Evolutionary conservation across 805 yeast genomes (phyloP).

Genomic region (Barnettozyma salicaria): DNA sequence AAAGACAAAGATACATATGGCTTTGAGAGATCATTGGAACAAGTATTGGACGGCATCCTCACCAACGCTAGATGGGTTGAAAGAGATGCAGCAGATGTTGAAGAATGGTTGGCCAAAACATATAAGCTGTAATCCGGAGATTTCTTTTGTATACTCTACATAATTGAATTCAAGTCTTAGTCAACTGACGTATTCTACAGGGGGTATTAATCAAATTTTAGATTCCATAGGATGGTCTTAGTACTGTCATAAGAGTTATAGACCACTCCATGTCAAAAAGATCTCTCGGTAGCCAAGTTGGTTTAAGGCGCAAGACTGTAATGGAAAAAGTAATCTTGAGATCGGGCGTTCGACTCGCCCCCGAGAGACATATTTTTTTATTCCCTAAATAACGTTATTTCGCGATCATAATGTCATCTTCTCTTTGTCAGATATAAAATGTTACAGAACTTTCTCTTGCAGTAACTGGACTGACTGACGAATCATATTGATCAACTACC

Average conservation of each 20-base stretch:
- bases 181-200: too few relatives aligned
- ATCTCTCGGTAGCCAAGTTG: slow-evolving; percentile 22
- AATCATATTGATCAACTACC: too few relatives aligned
- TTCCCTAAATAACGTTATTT: not conserved
- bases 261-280: not conserved
- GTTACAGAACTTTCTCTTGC: too few relatives aligned
- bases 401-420: too few relatives aligned
- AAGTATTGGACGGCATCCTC: slow-evolving; percentile 51
- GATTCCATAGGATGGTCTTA: too few relatives aligned
- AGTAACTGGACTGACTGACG: too few relatives aligned
- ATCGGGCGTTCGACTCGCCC: slow-evolving; percentile 23
- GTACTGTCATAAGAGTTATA: too few relatives aligned
- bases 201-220: too few relatives aligned
- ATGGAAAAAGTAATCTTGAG: slow-evolving; percentile 17
- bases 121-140: too few relatives aligned
- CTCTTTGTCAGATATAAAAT: too few relatives aligned
- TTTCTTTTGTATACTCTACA: not conserved
- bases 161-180: not conserved
- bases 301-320: slow-evolving; percentile 23
- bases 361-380: slow-evolving; percentile 14
- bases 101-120: slow-evolving; percentile 37
- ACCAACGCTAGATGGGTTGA: slow-evolving; percentile 52
- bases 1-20: slow-evolving; percentile 49
- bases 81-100: slow-evolving; percentile 47
- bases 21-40: slow-evolving; percentile 57